phyloP scores from a whole-genome alignment of 2,329 filamentous ascomycete genomes.

The Dissoconium aciculare region DNA sequence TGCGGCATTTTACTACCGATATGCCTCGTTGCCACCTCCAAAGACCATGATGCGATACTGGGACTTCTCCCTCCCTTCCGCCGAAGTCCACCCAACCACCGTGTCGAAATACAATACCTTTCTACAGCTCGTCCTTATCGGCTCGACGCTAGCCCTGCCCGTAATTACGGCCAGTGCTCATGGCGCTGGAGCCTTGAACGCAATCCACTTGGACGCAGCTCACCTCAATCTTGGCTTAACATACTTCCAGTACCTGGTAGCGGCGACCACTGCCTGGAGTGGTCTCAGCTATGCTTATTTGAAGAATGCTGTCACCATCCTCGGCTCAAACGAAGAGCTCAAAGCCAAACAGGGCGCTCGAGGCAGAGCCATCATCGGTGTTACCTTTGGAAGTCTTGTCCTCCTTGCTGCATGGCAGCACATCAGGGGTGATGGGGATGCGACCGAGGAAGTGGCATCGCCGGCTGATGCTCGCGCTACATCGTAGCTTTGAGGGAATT shows the following conservation, averaged over 20 bases:
- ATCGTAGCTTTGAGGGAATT: too few species aligned
- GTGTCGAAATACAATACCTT: conserved; percentile 89
- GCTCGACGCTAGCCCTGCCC: conserved; percentile 66
- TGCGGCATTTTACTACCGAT: conserved; percentile 86
- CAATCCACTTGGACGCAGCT: conserved; percentile 12
- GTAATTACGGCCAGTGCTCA: conserved; percentile 43
- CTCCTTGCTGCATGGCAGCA: conserved; percentile 25
- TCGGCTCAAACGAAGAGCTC: conserved; percentile 37
- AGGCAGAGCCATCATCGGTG: conserved; percentile 34
- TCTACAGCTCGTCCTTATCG: conserved; percentile 74
- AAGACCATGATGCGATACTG: conserved; percentile 90
- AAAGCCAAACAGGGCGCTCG: conserved; percentile 35
- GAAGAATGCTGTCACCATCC: conserved; percentile 82
- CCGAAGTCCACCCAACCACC: conserved; percentile 67
- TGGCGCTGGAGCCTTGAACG: conserved; percentile 14
- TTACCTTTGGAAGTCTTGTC: conserved; percentile 32
- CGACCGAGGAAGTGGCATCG: conserved; percentile 5
- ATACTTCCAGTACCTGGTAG: conserved; percentile 59
- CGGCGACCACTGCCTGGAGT: conserved; percentile 81
- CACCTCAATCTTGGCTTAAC: conserved; percentile 24
- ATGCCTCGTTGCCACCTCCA: conserved; percentile 81
- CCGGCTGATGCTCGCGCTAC: too few species aligned
- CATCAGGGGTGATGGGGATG: too few species aligned
- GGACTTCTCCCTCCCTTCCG: conserved; percentile 87
- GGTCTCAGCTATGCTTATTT: conserved; percentile 82